These are phyloP conservation scores for Babesia divergens DNA, from an alignment of 169 alveolate species.

Conservation along the genomic window DNA sequence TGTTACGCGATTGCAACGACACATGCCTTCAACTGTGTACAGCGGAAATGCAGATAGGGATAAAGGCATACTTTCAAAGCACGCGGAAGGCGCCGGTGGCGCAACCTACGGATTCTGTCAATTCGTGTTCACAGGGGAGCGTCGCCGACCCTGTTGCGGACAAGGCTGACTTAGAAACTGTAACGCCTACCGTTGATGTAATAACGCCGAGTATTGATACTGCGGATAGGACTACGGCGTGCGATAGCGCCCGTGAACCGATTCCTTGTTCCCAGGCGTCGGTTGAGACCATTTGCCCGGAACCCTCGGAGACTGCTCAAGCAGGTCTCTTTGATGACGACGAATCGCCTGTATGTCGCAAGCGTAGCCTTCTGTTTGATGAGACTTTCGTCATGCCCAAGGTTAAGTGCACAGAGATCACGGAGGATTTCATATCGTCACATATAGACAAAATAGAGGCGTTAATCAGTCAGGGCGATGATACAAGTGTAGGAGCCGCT, in stretches of 20 bases:
- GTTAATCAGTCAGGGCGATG: not conserved
- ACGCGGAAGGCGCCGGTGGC: not conserved
- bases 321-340: slow-evolving; percentile 13
- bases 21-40: not conserved
- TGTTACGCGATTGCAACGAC: not conserved
- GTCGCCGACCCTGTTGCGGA: not conserved
- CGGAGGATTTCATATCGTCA: slow-evolving; percentile 2
- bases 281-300: not conserved
- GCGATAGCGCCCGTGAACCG: not conserved
- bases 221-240: not conserved
- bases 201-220: not conserved
- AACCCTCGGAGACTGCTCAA: not conserved
- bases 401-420: slow-evolving; percentile 9
- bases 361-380: slow-evolving; percentile 42
- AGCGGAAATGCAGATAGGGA: slow-evolving; percentile 4
- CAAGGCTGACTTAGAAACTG: not conserved
- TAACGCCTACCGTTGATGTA: not conserved
- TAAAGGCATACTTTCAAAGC: not conserved
- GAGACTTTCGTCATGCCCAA: slow-evolving; percentile 3
- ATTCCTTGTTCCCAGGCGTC: not conserved
- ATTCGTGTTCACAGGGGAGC: not conserved
- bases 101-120: not conserved
- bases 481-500: not conserved
- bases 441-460: not conserved
- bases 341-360: slow-evolving; percentile 36